phyloP scores from a whole-genome alignment of 1,139 yeast species.

The Pichia sp. region DNA sequence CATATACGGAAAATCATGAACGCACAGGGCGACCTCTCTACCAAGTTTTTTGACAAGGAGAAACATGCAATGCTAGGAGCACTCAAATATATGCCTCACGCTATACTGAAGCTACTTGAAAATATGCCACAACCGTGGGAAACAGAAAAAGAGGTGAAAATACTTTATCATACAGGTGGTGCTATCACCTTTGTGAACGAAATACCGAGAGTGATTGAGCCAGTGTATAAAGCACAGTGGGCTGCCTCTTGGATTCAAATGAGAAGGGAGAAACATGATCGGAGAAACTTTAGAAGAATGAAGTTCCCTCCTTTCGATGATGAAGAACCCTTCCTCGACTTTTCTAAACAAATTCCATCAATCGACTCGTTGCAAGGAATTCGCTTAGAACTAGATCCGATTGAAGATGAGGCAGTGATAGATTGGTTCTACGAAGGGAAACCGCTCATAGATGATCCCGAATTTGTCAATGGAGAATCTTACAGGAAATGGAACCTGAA shows the following conservation, averaged over 20 bases:
- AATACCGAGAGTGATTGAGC: slow-evolving; percentile 85
- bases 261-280: slow-evolving; percentile 90
- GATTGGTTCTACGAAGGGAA: slow-evolving; percentile 77
- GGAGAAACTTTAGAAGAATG: slow-evolving; percentile 86
- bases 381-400: slow-evolving; percentile 56
- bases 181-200: slow-evolving; percentile 96
- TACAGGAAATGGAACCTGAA: slow-evolving; percentile 70
- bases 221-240: slow-evolving; percentile 94
- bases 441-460: slow-evolving; percentile 60
- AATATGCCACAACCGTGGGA: slow-evolving; percentile 99
- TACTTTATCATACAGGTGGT: slow-evolving; percentile 84
- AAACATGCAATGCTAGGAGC: slow-evolving; percentile 89
- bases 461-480: slow-evolving; percentile 67
- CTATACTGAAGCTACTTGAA: slow-evolving; percentile 80
- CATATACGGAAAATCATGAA: slow-evolving; percentile 81
- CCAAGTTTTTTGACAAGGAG: slow-evolving; percentile 78
- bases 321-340: slow-evolving; percentile 88
- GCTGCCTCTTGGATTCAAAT: slow-evolving; percentile 86
- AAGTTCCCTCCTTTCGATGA: slow-evolving; percentile 96
- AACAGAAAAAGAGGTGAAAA: slow-evolving; percentile 75
- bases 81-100: slow-evolving; percentile 92
- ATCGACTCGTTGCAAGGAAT: slow-evolving; percentile 70
- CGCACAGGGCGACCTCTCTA: slow-evolving; percentile 83
- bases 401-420: slow-evolving; percentile 52
- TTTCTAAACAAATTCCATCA: slow-evolving; percentile 73